Percentiles rank a stretch among this genome's conserved stretches.
Conservation (phyloP, 768 basidiomycete species). For the Boletus edulis region DNA sequence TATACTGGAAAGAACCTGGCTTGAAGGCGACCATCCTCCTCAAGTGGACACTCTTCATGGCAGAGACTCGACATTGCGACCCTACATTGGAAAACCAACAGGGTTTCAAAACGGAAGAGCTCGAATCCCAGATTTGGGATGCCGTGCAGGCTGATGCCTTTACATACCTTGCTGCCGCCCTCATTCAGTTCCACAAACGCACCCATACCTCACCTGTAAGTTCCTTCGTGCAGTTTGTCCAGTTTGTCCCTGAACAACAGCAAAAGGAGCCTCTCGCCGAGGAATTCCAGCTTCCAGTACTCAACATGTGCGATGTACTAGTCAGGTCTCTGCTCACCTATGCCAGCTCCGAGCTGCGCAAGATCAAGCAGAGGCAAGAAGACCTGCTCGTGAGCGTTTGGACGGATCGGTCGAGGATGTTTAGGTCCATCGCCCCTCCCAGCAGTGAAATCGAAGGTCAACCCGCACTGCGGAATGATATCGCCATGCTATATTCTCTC, state of each 20-base stretch:
- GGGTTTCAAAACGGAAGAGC: constrained; percentile 72
- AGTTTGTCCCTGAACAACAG: constrained; percentile 32
- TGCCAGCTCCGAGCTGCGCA: constrained; percentile 77
- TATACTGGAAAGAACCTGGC: constrained; percentile 66
- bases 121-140: constrained; percentile 79
- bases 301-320: constrained; percentile 68
- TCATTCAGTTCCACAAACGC: constrained; percentile 53
- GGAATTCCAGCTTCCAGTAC: constrained; percentile 49
- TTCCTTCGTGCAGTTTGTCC: constrained; percentile 40
- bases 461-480: constrained; percentile 68
- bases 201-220: constrained; percentile 30
- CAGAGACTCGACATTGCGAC: constrained; percentile 70
- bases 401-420: constrained; percentile 56
- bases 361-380: constrained; percentile 89
- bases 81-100: constrained; percentile 54
- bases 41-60: constrained; percentile 86
- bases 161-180: constrained; percentile 57
- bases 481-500: constrained; percentile 80
- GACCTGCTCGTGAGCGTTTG: constrained; percentile 72
- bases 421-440: constrained; percentile 44
- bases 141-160: constrained; percentile 85
- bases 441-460: constrained; percentile 42
- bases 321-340: constrained; percentile 70
- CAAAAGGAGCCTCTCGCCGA: constrained; percentile 39
- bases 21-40: constrained; percentile 74